phyloP scores from a whole-genome alignment of 495 filamentous ascomycete genomes.

The Penicillium salamii region DNA sequence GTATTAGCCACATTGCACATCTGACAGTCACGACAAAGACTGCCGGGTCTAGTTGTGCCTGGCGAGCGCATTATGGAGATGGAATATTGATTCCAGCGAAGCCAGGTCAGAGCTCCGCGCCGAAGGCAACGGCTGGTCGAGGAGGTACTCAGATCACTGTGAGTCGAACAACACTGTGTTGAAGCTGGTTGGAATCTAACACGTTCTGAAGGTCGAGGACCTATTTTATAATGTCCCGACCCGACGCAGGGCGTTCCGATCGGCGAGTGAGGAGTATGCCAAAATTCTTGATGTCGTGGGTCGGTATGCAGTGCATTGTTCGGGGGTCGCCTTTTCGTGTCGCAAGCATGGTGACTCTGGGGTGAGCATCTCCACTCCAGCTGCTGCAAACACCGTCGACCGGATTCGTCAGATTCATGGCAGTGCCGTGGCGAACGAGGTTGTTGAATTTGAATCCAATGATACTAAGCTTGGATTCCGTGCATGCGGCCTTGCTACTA shows the following conservation, averaged over 20 bases:
- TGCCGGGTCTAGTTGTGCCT: constrained; percentile 83
- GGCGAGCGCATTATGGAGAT: constrained; percentile 80
- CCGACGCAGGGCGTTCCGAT: constrained; percentile 84
- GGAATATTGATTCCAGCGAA: constrained; percentile 83
- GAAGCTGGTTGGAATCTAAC: constrained; percentile 5
- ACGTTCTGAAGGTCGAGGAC: constrained; percentile 69
- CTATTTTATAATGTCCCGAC: constrained; percentile 96
- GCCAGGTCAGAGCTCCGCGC: constrained; percentile 85
- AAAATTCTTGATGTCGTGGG: constrained; percentile 97
- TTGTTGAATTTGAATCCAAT: constrained; percentile 70
- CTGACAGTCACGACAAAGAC: constrained; percentile 93
- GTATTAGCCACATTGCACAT: constrained; percentile 98
- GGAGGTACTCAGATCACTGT: constrained; percentile 94
- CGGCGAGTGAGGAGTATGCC: constrained; percentile 90
- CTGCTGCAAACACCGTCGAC: constrained; percentile 68
- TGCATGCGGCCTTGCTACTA: constrained; percentile 78
- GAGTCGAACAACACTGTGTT: constrained; percentile 15
- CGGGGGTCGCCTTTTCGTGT: constrained; percentile 87
- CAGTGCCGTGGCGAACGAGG: constrained; percentile 80
- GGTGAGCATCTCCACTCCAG: constrained; percentile 73
- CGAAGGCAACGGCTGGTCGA: constrained; percentile 85
- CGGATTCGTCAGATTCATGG: constrained; percentile 90
- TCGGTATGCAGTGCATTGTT: constrained; percentile 92
- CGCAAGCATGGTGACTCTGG: constrained; percentile 92
- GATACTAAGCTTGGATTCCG: constrained; percentile 82